Percentiles rank a stretch among this genome's conserved stretches.
Evolutionary conservation across 1,284 basidiomycete species (phyloP).

Genomic region (Mycosarcoma mackinlayi): DNA sequence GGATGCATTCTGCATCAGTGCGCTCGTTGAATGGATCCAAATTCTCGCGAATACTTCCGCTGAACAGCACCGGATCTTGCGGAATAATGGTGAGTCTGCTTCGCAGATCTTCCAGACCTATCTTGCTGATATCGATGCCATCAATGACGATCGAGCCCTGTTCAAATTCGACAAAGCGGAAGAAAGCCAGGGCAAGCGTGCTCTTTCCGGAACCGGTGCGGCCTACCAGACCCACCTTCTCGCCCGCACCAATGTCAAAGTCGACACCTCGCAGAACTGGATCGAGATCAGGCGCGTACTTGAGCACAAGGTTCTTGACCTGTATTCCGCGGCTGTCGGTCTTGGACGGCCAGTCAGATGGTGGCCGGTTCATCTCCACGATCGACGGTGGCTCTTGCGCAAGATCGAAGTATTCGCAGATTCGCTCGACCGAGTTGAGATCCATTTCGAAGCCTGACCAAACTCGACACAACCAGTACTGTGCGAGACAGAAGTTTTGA

Average conservation of each 20-base stretch:
- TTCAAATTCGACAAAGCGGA: conserved; percentile 58
- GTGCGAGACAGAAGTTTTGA: conserved; percentile 66
- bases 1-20: conserved; percentile 47
- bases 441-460: conserved; percentile 68
- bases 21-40: conserved; percentile 58
- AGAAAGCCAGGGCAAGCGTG: conserved; percentile 58
- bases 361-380: conserved; percentile 64
- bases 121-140: conserved; percentile 70
- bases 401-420: conserved; percentile 69
- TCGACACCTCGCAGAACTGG: conserved; percentile 71
- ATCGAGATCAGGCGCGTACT: conserved; percentile 71
- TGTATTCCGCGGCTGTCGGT: conserved; percentile 67
- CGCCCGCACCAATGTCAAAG: conserved; percentile 74
- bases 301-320: conserved; percentile 70
- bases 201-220: conserved; percentile 71
- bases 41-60: conserved; percentile 56
- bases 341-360: conserved; percentile 71
- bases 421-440: conserved; percentile 71
- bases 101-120: conserved; percentile 71
- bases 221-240: conserved; percentile 88
- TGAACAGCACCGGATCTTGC: conserved; percentile 62
- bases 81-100: conserved; percentile 72
- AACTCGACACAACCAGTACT: conserved; percentile 68
- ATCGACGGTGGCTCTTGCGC: conserved; percentile 70
- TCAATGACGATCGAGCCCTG: conserved; percentile 56